Conservation (phyloP, 176 grass and related monocot species). For the Juncus inflexus region DNA sequence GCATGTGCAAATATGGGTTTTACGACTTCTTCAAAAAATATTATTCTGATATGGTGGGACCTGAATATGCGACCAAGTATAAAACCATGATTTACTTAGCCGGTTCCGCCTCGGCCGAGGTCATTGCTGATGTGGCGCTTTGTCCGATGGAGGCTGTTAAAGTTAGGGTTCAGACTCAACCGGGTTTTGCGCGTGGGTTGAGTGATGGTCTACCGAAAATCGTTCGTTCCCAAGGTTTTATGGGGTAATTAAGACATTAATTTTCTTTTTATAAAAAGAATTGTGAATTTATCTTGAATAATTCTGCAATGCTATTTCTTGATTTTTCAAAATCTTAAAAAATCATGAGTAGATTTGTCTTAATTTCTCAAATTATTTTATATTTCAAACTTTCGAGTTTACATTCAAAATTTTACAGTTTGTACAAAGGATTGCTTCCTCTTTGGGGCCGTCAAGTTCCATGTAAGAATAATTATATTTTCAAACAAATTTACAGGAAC, state of each 20-base stretch:
- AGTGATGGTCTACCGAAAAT: constrained; percentile 71
- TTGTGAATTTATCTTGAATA: too few species aligned
- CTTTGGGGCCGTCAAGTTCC: constrained; percentile 80
- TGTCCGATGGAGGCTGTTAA: constrained; percentile 87
- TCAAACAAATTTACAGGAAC: not conserved
- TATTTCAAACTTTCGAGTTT: not conserved
- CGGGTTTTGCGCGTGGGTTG: constrained; percentile 64
- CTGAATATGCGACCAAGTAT: constrained; percentile 60
- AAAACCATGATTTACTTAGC: constrained; percentile 77
- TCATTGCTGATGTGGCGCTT: constrained; percentile 65
- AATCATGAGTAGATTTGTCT: too few species aligned
- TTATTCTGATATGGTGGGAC: constrained; percentile 59
- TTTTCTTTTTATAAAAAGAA: not conserved
- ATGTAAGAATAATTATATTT: constrained; percentile 36
- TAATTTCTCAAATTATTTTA: too few species aligned
- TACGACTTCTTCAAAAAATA: constrained; percentile 84
- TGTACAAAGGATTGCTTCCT: constrained; percentile 81
- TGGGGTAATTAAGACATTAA: constrained; percentile 38
- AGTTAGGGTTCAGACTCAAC: constrained; percentile 69
- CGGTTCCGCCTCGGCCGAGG: constrained; percentile 67
- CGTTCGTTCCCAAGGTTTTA: constrained; percentile 61
- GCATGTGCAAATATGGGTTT: constrained; percentile 60
- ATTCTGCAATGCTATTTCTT: not conserved
- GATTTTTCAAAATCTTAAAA: not conserved
- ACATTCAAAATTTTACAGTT: constrained; percentile 32